phyloP scores from a whole-genome alignment of 169 alveolate genomes.

The Blepharisma undulans region DNA sequence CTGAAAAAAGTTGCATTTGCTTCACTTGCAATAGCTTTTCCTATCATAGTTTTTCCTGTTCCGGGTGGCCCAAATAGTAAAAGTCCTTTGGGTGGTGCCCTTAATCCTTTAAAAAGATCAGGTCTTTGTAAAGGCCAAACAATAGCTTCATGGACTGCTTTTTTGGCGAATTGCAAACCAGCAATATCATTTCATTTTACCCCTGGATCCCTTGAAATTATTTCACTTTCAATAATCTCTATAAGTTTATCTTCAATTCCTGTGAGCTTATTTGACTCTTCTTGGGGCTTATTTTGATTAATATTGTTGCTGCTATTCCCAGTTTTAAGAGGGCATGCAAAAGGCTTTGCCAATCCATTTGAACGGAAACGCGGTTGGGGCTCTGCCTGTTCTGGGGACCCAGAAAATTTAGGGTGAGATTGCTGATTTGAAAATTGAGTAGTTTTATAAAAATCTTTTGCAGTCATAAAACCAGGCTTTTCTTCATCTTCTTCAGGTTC shows the following conservation, averaged over 20 bases:
- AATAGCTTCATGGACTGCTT: conserved; percentile 82
- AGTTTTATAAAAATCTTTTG: neutral
- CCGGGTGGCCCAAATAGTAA: conserved; percentile 93
- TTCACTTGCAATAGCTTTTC: conserved; percentile 88
- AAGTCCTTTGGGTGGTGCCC: conserved; percentile 88
- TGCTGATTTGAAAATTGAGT: neutral
- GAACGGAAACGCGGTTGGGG: neutral
- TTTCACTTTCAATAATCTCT: conserved; percentile 76
- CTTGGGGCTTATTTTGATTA: neutral
- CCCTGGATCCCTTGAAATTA: conserved; percentile 66
- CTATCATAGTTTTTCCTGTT: conserved; percentile 92
- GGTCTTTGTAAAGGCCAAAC: conserved; percentile 88
- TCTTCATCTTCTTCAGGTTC: neutral
- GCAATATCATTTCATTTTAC: conserved; percentile 85
- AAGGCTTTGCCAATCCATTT: neutral
- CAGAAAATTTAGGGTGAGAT: neutral
- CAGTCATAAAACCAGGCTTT: conserved; percentile 2
- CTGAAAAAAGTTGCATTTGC: conserved; percentile 85
- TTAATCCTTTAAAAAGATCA: conserved; percentile 81
- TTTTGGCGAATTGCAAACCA: conserved; percentile 87
- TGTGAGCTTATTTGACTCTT: conserved; percentile 4
- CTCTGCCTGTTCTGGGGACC: neutral
- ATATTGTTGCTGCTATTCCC: neutral
- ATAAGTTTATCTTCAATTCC: conserved; percentile 40
- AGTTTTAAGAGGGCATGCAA: neutral